Evolutionary conservation across 805 yeast genomes (phyloP).

Genomic region (Metschnikowia proteae): DNA sequence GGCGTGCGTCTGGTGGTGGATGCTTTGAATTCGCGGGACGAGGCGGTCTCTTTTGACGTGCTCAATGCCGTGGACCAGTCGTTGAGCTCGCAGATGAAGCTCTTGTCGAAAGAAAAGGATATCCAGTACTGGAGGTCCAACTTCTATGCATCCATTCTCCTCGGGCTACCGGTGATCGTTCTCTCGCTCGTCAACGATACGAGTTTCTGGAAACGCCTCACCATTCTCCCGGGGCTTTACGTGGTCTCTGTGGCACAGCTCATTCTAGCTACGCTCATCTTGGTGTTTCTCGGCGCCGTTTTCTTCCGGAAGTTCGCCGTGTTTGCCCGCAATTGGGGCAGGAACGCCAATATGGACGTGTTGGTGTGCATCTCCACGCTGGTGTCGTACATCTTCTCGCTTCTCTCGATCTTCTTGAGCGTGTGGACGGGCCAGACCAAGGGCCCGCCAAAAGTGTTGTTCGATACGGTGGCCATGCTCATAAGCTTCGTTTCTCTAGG

Average conservation of each 20-base stretch:
- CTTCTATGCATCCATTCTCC: constrained; percentile 46
- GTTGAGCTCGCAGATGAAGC: constrained; percentile 58
- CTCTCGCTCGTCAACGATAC: constrained; percentile 46
- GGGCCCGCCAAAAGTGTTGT: constrained; percentile 63
- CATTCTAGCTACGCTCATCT: constrained; percentile 54
- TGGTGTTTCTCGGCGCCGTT: constrained; percentile 60
- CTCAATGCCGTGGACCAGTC: constrained; percentile 50
- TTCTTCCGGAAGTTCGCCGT: constrained; percentile 64
- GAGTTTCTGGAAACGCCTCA: constrained; percentile 26
- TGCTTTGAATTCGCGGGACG: constrained; percentile 39
- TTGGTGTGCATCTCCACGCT: constrained; percentile 79
- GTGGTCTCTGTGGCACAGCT: constrained; percentile 62
- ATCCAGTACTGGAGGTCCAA: constrained; percentile 64
- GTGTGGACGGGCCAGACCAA: constrained; percentile 38
- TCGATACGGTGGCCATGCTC: constrained; percentile 86
- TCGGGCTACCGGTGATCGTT: constrained; percentile 61
- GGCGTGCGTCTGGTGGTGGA: constrained; percentile 67
- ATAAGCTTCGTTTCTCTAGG: constrained; percentile 83
- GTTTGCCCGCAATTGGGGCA: constrained; percentile 60
- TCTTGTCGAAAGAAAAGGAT: constrained; percentile 68
- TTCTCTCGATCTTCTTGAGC: constrained; percentile 53
- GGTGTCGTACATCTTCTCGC: constrained; percentile 72
- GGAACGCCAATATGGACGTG: constrained; percentile 82
- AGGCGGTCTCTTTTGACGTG: constrained; percentile 52
- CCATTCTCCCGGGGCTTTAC: constrained; percentile 57